phyloP scores from a whole-genome alignment of 805 yeast genomes.

The Kluyveromyces nonfermentans region DNA sequence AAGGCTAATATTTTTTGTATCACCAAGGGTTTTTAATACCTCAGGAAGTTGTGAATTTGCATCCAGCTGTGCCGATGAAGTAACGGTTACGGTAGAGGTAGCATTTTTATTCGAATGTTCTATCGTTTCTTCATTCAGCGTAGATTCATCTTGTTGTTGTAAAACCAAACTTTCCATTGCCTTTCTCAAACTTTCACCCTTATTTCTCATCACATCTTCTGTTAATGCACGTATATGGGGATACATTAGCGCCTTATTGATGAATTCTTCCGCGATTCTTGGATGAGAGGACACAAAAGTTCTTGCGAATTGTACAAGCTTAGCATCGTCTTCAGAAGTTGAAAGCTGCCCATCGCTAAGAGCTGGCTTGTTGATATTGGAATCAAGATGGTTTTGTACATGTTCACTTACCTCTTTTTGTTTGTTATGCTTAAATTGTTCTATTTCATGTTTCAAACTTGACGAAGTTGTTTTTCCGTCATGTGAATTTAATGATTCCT shows the following conservation, averaged over 20 bases:
- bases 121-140: not conserved
- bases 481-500: not conserved
- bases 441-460: constrained; percentile 21
- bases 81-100: not conserved
- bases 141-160: constrained; percentile 21
- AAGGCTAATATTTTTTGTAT: not conserved
- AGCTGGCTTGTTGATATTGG: not conserved
- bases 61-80: not conserved
- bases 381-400: not conserved
- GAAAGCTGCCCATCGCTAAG: not conserved
- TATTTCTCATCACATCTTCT: constrained; percentile 67
- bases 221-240: constrained; percentile 54
- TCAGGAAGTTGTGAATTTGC: not conserved
- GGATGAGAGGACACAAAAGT: constrained; percentile 28
- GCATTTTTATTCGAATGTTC: not conserved
- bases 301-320: constrained; percentile 20
- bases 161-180: constrained; percentile 71
- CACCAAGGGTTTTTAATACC: not conserved
- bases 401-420: constrained; percentile 10
- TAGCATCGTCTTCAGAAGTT: not conserved
- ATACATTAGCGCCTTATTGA: constrained; percentile 25
- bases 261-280: constrained; percentile 27
- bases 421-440: constrained; percentile 26
- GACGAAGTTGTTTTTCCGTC: constrained; percentile 12
- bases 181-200: constrained; percentile 68